These are phyloP conservation scores for Eucalyptus pauciflora DNA, from an alignment of 345 rosid species.

Conservation along the genomic window DNA sequence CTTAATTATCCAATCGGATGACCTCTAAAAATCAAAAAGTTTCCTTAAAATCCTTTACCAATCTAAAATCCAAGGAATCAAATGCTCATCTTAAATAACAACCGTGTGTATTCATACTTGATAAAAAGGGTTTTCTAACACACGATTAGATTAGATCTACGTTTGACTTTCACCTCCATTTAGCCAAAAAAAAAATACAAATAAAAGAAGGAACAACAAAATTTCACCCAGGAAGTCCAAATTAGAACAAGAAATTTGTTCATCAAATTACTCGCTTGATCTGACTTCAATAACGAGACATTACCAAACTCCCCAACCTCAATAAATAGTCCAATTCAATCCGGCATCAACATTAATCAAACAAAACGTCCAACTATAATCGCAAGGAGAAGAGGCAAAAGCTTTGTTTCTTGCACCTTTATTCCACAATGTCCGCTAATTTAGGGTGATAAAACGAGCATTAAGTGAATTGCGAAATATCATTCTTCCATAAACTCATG, in stretches of 20 bases:
- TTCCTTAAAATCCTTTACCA: background rate
- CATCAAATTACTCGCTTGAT: background rate
- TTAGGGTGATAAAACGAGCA: background rate
- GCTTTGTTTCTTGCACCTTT: background rate
- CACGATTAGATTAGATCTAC: background rate
- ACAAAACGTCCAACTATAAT: background rate
- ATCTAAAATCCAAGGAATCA: background rate
- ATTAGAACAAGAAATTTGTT: background rate
- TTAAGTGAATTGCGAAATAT: background rate
- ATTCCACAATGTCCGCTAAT: background rate
- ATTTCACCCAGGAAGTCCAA: background rate
- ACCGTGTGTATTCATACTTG: background rate
- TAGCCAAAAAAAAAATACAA: background rate
- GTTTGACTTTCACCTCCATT: background rate
- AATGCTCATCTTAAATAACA: background rate
- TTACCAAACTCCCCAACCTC: background rate
- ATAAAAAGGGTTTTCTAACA: background rate
- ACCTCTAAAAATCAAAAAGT: background rate
- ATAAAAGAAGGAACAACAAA: background rate
- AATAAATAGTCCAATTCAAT: background rate
- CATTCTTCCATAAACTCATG: background rate
- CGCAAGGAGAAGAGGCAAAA: background rate
- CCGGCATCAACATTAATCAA: background rate
- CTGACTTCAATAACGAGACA: background rate
- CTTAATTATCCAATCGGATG: background rate